phyloP scores from a whole-genome alignment of 768 basidiomycete genomes.

The Serendipita indica region DNA sequence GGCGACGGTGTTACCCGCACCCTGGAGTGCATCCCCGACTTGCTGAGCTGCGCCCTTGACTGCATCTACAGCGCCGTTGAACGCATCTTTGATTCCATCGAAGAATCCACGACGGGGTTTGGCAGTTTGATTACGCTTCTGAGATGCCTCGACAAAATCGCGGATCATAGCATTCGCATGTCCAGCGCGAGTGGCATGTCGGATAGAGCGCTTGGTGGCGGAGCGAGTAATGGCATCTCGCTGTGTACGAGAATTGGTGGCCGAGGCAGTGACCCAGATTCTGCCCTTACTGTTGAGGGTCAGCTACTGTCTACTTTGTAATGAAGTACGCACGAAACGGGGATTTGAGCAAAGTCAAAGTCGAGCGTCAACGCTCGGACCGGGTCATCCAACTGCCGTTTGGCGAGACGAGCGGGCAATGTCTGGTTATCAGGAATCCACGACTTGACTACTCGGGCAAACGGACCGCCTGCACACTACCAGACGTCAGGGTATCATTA shows the following conservation, averaged over 20 bases:
- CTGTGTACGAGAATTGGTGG: not conserved
- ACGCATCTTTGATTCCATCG: not conserved
- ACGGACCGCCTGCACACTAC: conserved; percentile 20
- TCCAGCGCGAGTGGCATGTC: conserved; percentile 6
- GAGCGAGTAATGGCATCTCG: not conserved
- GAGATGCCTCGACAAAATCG: not conserved
- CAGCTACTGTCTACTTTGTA: not conserved
- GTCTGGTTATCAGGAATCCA: conserved; percentile 32
- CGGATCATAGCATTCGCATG: not conserved
- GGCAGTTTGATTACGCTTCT: not conserved
- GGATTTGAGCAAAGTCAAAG: conserved; percentile 23
- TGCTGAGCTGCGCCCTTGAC: not conserved
- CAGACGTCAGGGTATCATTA: not conserved
- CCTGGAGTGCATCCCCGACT: not conserved
- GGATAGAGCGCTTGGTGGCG: not conserved
- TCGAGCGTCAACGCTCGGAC: conserved; percentile 31
- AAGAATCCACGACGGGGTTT: not conserved
- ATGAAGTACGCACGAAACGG: not conserved
- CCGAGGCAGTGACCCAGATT: conserved; percentile 3
- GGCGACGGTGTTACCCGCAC: not conserved
- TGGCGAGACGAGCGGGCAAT: conserved; percentile 23
- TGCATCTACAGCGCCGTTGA: not conserved
- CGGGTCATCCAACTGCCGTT: conserved; percentile 23
- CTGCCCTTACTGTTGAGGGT: not conserved
- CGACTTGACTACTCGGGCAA: conserved; percentile 26